Evolutionary conservation across 306 rosid species (phyloP).

Genomic region (Inga laurina): DNA sequence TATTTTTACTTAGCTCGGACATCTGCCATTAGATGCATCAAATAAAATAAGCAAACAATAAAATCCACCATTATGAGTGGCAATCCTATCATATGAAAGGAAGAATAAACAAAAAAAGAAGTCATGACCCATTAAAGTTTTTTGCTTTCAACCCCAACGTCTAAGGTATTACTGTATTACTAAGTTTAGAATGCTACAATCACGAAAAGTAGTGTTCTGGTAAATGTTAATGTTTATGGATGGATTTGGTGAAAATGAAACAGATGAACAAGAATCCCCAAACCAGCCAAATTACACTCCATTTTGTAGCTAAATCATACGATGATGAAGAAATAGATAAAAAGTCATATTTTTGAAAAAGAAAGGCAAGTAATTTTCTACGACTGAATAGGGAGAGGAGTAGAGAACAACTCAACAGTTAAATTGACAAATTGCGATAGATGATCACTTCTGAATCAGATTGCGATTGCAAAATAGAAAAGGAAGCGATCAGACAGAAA

Average conservation of each 20-base stretch:
- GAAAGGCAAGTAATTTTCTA: background rate
- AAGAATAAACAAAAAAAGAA: background rate
- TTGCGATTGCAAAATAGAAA: background rate
- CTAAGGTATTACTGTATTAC: slow-evolving; percentile 3
- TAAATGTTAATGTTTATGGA: background rate
- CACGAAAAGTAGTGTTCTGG: background rate
- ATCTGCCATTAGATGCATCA: slow-evolving; percentile 54
- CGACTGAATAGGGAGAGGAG: background rate
- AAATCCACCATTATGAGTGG: background rate
- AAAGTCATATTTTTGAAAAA: background rate
- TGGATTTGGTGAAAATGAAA: background rate
- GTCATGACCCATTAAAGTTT: background rate
- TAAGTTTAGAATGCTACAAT: background rate
- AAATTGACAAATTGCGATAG: background rate
- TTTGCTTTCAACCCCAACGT: background rate
- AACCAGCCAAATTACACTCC: slow-evolving; percentile 7
- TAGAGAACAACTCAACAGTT: background rate
- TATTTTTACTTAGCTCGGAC: slow-evolving; percentile 69
- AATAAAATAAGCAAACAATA: slow-evolving; percentile 30
- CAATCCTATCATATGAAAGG: background rate
- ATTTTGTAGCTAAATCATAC: background rate
- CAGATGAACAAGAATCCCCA: background rate
- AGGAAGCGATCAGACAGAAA: background rate
- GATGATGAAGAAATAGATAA: background rate
- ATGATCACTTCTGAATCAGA: background rate